Conservation (phyloP, 78 protist genomes). For the Dictyostelium intermedium region DNA sequence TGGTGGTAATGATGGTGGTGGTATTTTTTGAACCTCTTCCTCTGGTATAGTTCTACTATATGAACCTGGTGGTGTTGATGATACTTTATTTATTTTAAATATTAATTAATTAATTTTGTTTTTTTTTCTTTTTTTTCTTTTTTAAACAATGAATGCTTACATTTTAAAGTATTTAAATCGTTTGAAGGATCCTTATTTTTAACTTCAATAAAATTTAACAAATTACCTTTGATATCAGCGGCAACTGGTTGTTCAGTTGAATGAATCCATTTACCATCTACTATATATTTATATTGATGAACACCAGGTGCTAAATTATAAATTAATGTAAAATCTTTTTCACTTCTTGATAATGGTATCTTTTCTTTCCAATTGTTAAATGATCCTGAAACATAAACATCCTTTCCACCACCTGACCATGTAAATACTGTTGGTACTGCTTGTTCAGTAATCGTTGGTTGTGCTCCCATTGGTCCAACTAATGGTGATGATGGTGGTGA, state of each 20-base stretch:
- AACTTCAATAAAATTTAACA: conserved; percentile 78
- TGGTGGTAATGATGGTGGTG: conserved; percentile 94
- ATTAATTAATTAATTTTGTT: background rate
- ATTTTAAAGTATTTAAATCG: conserved; percentile 55
- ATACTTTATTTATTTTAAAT: background rate
- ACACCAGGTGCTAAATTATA: conserved; percentile 86
- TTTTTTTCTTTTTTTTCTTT: background rate
- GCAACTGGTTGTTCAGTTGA: conserved; percentile 84
- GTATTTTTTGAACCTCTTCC: conserved; percentile 71
- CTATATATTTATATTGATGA: conserved; percentile 91
- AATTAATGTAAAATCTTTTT: conserved; percentile 82
- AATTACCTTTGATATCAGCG: conserved; percentile 78
- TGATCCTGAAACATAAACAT: conserved; percentile 83
- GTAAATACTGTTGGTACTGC: conserved; percentile 86
- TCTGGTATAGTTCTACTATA: conserved; percentile 82
- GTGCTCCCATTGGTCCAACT: conserved; percentile 45
- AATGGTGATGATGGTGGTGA: conserved; percentile 81
- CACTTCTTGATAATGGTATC: conserved; percentile 73
- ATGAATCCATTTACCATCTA: conserved; percentile 90
- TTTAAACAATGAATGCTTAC: conserved; percentile 5
- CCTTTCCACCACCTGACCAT: conserved; percentile 85
- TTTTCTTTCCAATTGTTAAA: conserved; percentile 85
- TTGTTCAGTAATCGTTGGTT: background rate
- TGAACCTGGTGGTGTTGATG: conserved; percentile 84
- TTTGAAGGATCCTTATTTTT: conserved; percentile 53